phyloP scores from a whole-genome alignment of 1,284 basidiomycete species.

The Cutaneotrichosporon cavernicola region DNA sequence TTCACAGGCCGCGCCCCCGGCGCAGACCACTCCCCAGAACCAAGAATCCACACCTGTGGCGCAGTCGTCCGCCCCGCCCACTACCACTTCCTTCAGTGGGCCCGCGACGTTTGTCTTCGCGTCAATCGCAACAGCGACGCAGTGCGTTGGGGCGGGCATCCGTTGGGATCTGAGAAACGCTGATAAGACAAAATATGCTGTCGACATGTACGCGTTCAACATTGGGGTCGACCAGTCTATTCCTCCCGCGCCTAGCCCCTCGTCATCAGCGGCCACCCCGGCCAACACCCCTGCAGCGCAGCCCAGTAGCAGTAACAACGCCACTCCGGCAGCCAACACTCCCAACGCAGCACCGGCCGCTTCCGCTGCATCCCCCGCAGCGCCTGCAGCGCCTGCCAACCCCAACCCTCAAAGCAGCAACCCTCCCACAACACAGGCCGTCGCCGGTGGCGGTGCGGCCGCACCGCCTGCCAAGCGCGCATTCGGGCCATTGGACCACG shows the following conservation, averaged over 20 bases:
- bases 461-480: background rate
- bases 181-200: conserved; percentile 17
- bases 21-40: background rate
- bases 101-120: conserved; percentile 24
- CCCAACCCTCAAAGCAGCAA: background rate
- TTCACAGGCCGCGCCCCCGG: background rate
- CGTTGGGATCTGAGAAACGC: background rate
- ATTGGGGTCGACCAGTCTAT: conserved; percentile 24
- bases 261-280: background rate
- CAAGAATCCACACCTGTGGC: background rate
- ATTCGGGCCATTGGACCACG: background rate
- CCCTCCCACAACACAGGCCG: background rate
- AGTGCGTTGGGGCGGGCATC: conserved; percentile 20
- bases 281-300: background rate
- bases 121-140: conserved; percentile 23
- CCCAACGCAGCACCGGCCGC: background rate
- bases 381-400: background rate
- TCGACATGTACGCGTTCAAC: conserved; percentile 36
- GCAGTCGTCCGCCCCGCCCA: background rate
- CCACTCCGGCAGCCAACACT: background rate
- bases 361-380: background rate
- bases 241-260: background rate
- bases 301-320: background rate
- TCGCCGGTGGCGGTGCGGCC: background rate
- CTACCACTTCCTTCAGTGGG: background rate